Evolutionary conservation across 164 flowering plant species (phyloP), one percentile per base, ranked within the genome.

Genomic region (Akebia trifoliata): DNA sequence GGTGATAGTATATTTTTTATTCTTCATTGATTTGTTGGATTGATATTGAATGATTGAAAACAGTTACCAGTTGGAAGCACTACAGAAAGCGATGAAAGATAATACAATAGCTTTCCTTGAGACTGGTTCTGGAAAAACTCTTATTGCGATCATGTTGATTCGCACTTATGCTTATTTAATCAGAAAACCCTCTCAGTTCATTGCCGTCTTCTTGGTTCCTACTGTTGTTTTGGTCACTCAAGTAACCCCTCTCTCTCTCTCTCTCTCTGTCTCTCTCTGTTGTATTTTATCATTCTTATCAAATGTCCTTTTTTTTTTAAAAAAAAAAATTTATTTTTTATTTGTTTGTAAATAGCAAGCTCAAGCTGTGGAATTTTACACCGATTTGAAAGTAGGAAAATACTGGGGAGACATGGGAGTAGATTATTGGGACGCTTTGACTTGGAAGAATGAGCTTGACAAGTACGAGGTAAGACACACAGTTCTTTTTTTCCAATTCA

Each of bases 71-170:
- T 26, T 88, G 6, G 96, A 88, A 36, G 96, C 96, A 7, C 31
- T 91, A 55, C 95, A 86, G 68, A 79, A 64, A 60, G 92, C 94
- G 8, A 46, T 80, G 14, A 73, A 73, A 67, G 65, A 71, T 73
- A 91, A 91, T 75, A 91, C 96, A 0, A 78, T 91, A 14, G 96
- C 75, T 26, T 88, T 66, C 63, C 67, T 88, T 51, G 98, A 88
- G 66, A 88, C 95, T n/a, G 98, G 98, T 3, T 78, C 96, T 17
- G 98, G 98, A 29, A 91, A 88, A 76, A 91, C 98, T 17, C 64
- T 91, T 52, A 88, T 91, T 17, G 87, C 96, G 4, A 75, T 88
- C 46, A 91, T 91, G 96, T 84, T 91, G 56, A 68, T 91, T 20
- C 82, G 93, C 6, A 60, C 64, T 43, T 84, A 80, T 49, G 88